These are phyloP conservation scores for Pestalotiopsis sp. DNA, from an alignment of 2,329 filamentous ascomycete genomes.

Conservation along the genomic window DNA sequence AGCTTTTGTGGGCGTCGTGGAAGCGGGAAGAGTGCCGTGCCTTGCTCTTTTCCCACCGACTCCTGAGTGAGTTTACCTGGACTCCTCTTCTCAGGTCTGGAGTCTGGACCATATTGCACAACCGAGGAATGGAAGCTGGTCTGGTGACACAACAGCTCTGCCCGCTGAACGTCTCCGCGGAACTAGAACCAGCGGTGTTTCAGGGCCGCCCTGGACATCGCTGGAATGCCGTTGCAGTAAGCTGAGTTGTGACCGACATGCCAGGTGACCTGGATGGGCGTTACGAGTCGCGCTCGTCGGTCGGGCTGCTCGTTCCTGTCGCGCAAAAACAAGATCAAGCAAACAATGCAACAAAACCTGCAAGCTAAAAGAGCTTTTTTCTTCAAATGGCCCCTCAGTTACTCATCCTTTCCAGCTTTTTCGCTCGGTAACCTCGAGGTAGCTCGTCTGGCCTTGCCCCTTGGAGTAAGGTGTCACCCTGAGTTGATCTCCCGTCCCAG, in stretches of 20 bases:
- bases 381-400: not conserved
- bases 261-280: not conserved
- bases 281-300: not conserved
- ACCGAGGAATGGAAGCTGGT: not conserved
- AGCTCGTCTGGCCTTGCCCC: slow-evolving; percentile 3
- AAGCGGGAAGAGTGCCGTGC: not conserved
- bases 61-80: not conserved
- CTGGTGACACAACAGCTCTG: slow-evolving; percentile 5
- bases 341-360: not conserved
- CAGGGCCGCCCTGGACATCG: not conserved
- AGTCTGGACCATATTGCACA: too few relatives aligned
- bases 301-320: not conserved
- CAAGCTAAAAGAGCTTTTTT: not conserved
- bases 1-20: not conserved
- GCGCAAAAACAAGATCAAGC: not conserved
- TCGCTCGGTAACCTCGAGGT: not conserved
- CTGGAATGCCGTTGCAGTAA: not conserved
- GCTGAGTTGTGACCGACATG: not conserved
- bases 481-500: slow-evolving; percentile 1
- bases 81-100: too few relatives aligned
- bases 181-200: not conserved
- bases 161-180: not conserved
- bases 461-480: slow-evolving; percentile 4
- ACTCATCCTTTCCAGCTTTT: too few relatives aligned
- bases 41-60: not conserved